Percentiles rank a stretch among this genome's conserved stretches.
Conservation (phyloP, 768 basidiomycete species). For the Phanerochaete carnosa region DNA sequence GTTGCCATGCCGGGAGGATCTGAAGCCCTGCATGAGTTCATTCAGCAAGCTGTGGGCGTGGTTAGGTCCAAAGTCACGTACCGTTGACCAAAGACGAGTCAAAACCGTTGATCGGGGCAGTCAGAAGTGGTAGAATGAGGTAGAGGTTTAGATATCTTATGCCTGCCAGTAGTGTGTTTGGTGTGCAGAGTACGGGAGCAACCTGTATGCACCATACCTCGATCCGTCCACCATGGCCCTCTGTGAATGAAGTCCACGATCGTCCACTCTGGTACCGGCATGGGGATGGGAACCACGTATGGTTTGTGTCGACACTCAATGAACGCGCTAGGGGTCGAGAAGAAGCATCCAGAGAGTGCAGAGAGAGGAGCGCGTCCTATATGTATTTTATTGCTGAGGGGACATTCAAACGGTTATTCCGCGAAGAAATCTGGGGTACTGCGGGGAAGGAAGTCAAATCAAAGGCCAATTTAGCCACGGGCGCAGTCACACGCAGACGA, state of each 20-base stretch:
- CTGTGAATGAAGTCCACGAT: constrained; percentile 57
- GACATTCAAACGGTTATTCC: background rate
- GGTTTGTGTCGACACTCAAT: background rate
- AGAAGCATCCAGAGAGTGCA: constrained; percentile 8
- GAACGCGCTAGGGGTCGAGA: constrained; percentile 1
- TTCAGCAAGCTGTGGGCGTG: too few relatives aligned
- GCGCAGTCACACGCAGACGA: background rate
- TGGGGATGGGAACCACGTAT: constrained; percentile 1
- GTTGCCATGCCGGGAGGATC: constrained; percentile 62
- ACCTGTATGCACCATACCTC: constrained; percentile 33
- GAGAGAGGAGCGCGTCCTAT: constrained; percentile 8
- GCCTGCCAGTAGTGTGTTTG: constrained; percentile 32
- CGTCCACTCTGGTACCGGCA: constrained; percentile 45
- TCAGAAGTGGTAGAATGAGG: constrained; percentile 60
- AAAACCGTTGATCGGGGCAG: constrained; percentile 63
- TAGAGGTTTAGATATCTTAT: constrained; percentile 57
- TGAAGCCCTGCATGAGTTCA: constrained; percentile 49
- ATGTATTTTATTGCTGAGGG: background rate
- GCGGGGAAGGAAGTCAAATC: constrained; percentile 15
- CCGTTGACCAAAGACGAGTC: constrained; percentile 67
- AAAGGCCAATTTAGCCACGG: background rate
- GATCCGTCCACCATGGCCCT: constrained; percentile 61
- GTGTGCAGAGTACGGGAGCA: background rate
- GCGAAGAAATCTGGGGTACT: constrained; percentile 20
- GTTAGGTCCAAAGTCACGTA: constrained; percentile 13